These are phyloP conservation scores for Boletus chippewaensis DNA, from an alignment of 1,284 basidiomycete genomes.

Conservation along the genomic window DNA sequence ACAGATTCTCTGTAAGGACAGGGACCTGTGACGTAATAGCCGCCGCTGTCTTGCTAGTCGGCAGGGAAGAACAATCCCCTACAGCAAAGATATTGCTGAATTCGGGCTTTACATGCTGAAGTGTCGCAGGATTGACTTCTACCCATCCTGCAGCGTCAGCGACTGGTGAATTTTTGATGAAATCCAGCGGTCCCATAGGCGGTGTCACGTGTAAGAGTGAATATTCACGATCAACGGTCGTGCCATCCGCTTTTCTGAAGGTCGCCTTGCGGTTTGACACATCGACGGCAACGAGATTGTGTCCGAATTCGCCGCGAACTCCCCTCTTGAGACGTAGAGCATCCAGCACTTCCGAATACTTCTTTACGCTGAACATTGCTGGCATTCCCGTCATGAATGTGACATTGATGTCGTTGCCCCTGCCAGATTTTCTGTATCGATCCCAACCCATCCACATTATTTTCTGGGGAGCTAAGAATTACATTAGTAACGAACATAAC, in stretches of 20 bases:
- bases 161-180: constrained; percentile 75
- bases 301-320: constrained; percentile 74
- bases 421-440: constrained; percentile 53
- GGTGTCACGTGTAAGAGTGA: constrained; percentile 86
- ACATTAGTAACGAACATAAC: constrained; percentile 1
- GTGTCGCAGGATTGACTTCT: constrained; percentile 73
- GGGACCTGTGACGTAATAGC: constrained; percentile 90
- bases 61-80: constrained; percentile 87
- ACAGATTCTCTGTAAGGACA: constrained; percentile 88
- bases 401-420: constrained; percentile 57
- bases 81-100: constrained; percentile 82
- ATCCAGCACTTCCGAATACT: constrained; percentile 87
- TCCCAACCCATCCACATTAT: constrained; percentile 96
- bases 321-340: constrained; percentile 73
- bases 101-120: constrained; percentile 77
- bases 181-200: constrained; percentile 83
- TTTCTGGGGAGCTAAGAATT: constrained; percentile 72
- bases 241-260: constrained; percentile 72
- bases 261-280: constrained; percentile 67
- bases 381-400: constrained; percentile 92
- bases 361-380: constrained; percentile 87
- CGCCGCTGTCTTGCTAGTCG: constrained; percentile 94
- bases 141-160: constrained; percentile 86
- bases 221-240: constrained; percentile 67
- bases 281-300: constrained; percentile 80